Conservation (phyloP, 2,329 filamentous ascomycete species). For the Diaporthe helianthi region DNA sequence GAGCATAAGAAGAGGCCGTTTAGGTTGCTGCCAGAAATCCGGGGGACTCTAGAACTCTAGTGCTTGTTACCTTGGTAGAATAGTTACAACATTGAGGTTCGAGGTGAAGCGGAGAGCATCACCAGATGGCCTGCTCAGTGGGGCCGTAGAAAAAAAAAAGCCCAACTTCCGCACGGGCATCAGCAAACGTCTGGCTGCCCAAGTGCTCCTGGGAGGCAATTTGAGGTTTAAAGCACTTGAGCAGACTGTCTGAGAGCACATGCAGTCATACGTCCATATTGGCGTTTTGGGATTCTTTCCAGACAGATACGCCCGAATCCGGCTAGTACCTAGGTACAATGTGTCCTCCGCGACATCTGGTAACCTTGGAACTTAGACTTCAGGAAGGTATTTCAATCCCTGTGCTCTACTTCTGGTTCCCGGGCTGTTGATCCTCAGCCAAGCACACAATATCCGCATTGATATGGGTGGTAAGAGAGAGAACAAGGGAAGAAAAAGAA, state of each 20-base stretch:
- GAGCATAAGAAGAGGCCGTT: slow-evolving; percentile 28
- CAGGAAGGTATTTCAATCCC: not conserved
- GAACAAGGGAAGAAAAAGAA: not conserved
- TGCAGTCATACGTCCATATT: not conserved
- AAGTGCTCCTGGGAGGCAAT: not conserved
- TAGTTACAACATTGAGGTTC: too few relatives aligned
- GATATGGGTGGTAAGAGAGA: too few relatives aligned
- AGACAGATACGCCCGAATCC: not conserved
- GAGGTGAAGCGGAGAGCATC: not conserved
- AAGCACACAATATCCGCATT: not conserved
- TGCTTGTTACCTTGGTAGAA: not conserved
- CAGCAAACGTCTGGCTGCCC: not conserved
- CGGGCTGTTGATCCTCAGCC: not conserved
- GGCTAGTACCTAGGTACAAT: slow-evolving; percentile 1
- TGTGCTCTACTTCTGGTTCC: not conserved
- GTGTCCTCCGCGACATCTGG: not conserved
- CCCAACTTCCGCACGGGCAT: not conserved
- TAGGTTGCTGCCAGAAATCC: slow-evolving; percentile 31
- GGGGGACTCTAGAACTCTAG: too few relatives aligned
- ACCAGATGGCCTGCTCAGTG: too few relatives aligned
- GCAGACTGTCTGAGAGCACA: slow-evolving; percentile 13
- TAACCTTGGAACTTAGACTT: too few relatives aligned
- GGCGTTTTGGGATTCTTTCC: not conserved
- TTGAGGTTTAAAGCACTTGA: not conserved
- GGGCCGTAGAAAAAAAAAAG: not conserved